A percentile compares a stretch with the other conserved stretches of the same genome.
phyloP scores from a whole-genome alignment of 2,329 filamentous ascomycete genomes.

The Botrytis byssoidea region DNA sequence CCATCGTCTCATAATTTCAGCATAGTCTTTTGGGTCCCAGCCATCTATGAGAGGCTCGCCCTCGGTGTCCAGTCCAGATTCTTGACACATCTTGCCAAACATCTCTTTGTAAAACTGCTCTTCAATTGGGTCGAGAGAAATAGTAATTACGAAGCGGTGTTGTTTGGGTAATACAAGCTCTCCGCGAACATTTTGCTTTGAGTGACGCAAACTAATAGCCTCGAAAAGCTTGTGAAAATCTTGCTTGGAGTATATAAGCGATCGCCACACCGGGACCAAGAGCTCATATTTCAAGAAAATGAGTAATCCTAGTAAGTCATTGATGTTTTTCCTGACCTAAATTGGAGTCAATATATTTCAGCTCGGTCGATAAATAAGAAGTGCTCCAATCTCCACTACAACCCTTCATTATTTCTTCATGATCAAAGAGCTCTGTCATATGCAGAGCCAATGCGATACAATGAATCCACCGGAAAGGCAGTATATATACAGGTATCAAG shows the following conservation, averaged over 20 bases:
- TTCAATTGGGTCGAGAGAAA: slow-evolving; percentile 87
- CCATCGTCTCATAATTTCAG: slow-evolving; percentile 76
- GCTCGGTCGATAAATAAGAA: not conserved
- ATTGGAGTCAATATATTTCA: not conserved
- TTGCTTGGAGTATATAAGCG: slow-evolving; percentile 57
- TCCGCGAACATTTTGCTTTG: slow-evolving; percentile 74
- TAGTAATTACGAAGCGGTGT: slow-evolving; percentile 80
- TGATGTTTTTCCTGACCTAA: slow-evolving; percentile 60
- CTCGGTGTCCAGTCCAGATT: slow-evolving; percentile 58
- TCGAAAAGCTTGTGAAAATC: slow-evolving; percentile 69
- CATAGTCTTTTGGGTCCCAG: slow-evolving; percentile 61
- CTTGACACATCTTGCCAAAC: slow-evolving; percentile 71
- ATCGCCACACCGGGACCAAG: slow-evolving; percentile 71
- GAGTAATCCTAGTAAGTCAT: slow-evolving; percentile 77
- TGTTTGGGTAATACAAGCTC: slow-evolving; percentile 81
- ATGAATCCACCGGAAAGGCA: not conserved
- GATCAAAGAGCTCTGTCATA: not conserved
- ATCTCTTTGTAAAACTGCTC: slow-evolving; percentile 82
- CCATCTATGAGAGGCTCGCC: slow-evolving; percentile 53
- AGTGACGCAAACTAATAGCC: slow-evolving; percentile 76
- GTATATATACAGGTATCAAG: not conserved
- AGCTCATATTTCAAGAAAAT: slow-evolving; percentile 79
- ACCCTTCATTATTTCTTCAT: not conserved
- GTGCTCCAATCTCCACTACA: not conserved
- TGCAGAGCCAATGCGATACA: not conserved